Evolutionary conservation across 2,329 filamentous ascomycete species (phyloP).

Genomic region (Ophiostoma pallidulum): DNA sequence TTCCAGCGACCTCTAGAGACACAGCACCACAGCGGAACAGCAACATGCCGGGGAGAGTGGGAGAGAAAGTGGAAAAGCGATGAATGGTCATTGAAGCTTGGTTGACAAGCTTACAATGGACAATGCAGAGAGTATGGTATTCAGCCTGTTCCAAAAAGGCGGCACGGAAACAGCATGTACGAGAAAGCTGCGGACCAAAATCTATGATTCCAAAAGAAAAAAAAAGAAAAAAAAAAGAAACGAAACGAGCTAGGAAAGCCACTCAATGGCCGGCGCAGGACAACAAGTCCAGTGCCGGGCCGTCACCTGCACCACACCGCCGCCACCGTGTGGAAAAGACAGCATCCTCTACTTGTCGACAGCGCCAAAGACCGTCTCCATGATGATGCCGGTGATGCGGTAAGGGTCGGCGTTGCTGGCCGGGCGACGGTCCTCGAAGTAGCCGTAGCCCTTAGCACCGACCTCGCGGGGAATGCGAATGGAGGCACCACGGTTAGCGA

Average conservation of each 20-base stretch:
- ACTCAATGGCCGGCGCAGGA: neutral
- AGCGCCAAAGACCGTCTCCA: conserved; percentile 23
- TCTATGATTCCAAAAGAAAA: neutral
- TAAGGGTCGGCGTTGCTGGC: conserved; percentile 76
- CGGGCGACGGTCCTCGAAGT: conserved; percentile 46
- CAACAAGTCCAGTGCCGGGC: neutral
- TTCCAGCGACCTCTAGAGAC: no score
- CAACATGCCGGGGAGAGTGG: no score
- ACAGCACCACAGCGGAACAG: no score
- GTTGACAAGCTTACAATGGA: conserved; percentile 4
- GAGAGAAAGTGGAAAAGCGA: neutral
- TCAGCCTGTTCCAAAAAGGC: neutral
- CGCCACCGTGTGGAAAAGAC: neutral
- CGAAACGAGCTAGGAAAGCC: neutral
- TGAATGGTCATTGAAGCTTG: conserved; percentile 1
- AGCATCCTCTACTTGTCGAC: conserved; percentile 12
- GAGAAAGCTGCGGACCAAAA: conserved; percentile 2
- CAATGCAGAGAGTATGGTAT: conserved; percentile 2
- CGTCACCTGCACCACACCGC: neutral
- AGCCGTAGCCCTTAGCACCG: conserved; percentile 69
- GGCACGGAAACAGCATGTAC: conserved; percentile 7
- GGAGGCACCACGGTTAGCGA: conserved; percentile 90
- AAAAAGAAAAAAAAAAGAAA: neutral
- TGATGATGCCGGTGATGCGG: conserved; percentile 43
- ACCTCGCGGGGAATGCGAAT: conserved; percentile 67